Evolutionary conservation across 2,329 filamentous ascomycete genomes (phyloP).

Genomic region (Neoscytalidium dimidiatum): DNA sequence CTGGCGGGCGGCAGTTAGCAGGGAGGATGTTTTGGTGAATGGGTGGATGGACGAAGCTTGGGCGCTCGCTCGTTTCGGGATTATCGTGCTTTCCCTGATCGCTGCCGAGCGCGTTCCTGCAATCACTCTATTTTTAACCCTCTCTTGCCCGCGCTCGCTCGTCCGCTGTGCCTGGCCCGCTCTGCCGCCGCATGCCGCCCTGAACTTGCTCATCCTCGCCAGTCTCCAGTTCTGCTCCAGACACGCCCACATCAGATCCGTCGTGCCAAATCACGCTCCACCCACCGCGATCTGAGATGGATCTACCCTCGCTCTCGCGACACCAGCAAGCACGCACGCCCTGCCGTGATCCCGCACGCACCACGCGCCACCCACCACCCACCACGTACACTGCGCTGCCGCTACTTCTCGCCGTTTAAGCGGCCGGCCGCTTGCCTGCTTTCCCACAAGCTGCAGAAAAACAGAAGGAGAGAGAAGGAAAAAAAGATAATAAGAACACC

Average conservation of each 20-base stretch:
- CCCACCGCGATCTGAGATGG: background rate
- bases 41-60: background rate
- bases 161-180: slow-evolving; percentile 1
- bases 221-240: background rate
- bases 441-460: background rate
- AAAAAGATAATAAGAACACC: background rate
- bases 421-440: background rate
- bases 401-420: no score
- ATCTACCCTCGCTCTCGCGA: background rate
- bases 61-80: slow-evolving; percentile 5
- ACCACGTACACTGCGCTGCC: background rate
- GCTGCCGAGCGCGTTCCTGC: slow-evolving; percentile 11
- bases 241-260: background rate
- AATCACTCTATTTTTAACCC: slow-evolving; percentile 15
- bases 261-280: background rate
- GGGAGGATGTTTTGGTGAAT: background rate
- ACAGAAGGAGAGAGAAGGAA: no score
- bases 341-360: slow-evolving; percentile 2
- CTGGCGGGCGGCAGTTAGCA: background rate
- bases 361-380: background rate
- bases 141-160: background rate
- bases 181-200: background rate
- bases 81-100: slow-evolving; percentile 2
- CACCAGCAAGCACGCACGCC: background rate
- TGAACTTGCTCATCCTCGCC: background rate